phyloP scores from a whole-genome alignment of 208 protist genomes.

The Wallacemonas collosoma region DNA sequence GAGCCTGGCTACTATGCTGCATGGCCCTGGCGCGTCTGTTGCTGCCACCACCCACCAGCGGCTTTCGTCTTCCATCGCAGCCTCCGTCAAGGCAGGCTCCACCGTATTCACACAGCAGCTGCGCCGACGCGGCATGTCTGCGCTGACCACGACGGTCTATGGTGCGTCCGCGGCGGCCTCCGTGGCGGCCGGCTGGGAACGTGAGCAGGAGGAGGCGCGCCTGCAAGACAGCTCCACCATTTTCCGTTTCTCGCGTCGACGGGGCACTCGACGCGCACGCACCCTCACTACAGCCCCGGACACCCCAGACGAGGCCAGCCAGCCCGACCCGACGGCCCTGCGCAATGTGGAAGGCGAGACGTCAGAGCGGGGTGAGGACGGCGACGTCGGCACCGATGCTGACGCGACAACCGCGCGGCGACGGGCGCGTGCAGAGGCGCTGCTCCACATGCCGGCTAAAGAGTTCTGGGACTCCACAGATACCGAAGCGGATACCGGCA shows the following conservation, averaged over 20 bases:
- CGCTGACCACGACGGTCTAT: constrained; percentile 81
- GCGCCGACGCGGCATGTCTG: constrained; percentile 55
- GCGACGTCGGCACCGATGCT: constrained; percentile 8
- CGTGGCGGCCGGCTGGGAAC: constrained; percentile 56
- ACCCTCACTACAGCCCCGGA: neutral
- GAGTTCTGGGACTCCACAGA: constrained; percentile 21
- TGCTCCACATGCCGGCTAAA: constrained; percentile 23
- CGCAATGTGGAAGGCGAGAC: no score
- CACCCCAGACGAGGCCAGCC: constrained; percentile 13
- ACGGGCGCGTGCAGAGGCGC: constrained; percentile 23
- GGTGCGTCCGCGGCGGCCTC: constrained; percentile 83
- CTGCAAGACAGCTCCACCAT: constrained; percentile 76
- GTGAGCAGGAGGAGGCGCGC: constrained; percentile 51
- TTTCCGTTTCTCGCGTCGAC: constrained; percentile 68
- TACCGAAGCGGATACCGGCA: neutral
- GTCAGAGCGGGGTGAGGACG: constrained; percentile 15
- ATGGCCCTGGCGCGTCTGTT: constrained; percentile 20
- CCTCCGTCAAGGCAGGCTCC: constrained; percentile 72
- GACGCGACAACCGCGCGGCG: constrained; percentile 12
- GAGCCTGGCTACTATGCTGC: constrained; percentile 52
- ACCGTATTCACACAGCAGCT: constrained; percentile 69
- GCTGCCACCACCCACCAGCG: constrained; percentile 26
- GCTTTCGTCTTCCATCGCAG: constrained; percentile 68
- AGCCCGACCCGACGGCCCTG: neutral
- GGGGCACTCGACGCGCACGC: constrained; percentile 5